Evolutionary conservation across 495 filamentous ascomycete genomes (phyloP), one percentile per base, ranked within the genome.

Genomic region (Xylaria nigripes): DNA sequence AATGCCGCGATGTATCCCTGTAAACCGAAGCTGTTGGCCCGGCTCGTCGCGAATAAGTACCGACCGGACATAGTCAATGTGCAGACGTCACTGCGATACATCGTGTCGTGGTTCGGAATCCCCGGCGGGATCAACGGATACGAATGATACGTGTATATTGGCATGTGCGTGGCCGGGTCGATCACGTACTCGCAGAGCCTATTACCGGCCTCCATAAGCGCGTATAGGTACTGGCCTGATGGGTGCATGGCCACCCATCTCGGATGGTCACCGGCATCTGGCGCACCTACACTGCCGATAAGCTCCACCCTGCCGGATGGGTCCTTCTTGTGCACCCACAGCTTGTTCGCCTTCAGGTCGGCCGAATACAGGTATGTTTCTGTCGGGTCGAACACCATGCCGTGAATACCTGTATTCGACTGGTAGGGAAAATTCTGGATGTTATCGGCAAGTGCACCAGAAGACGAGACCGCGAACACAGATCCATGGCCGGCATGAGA

Each of bases 331-430:
- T 93, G 88, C 12, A 83, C 86, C 88, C 88, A 93, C 47, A 93
- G 80, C 73, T 86, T 89, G 75, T 93, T 90, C 59, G 83, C 86
- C 55, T 77, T 80, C 67, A 93, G 78, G 69, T 93, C 88, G 53
- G 88, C 88, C 19, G 86, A 89, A 74, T 93, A 93, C 32, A 93
- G 78, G 70, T 89, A 91, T 13, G 81, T 86, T 70, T 93, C 88
- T 50, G 81, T 83, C 10, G 85, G 81, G 66, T 93, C 87, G 64
- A 93, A 93, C 42, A 89, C 87, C 86, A 90, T 90, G 70, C 87
- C 88, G 70, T 93, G 88, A 58, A 93, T 87, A 42, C 86, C 87
- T 7, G 86, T 86, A 65, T 86, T 80, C 32, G 73, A 68, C 42
- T 81, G 76, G 64, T 90, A 89, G 47, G 83, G 79, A 71, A 86